A percentile compares a stretch with the other conserved stretches of the same genome.
Conservation (phyloP, 352 stramenopile genomes). For the Pythium insidiosum region DNA sequence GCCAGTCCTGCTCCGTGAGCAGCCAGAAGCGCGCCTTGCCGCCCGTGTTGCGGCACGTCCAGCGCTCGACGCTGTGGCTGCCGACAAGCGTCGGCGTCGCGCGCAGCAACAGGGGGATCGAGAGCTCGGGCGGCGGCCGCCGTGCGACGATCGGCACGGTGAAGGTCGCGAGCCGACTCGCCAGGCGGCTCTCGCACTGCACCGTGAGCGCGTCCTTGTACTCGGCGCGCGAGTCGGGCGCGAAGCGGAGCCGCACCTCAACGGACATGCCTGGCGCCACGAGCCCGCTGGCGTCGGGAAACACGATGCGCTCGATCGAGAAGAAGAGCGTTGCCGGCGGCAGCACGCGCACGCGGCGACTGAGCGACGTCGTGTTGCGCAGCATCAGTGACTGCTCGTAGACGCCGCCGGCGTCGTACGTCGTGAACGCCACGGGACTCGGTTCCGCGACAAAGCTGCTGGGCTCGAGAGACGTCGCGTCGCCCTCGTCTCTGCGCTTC, state of each 20-base stretch:
- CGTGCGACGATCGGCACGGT: slow-evolving; percentile 35
- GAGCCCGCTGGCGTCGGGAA: slow-evolving; percentile 42
- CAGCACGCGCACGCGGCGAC: slow-evolving; percentile 50
- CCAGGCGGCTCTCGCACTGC: slow-evolving; percentile 34
- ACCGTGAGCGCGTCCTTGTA: slow-evolving; percentile 58
- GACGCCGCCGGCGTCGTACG: slow-evolving; percentile 65
- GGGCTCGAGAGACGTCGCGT: no score
- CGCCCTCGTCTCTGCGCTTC: no score
- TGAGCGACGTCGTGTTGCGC: slow-evolving; percentile 47
- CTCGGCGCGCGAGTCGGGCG: slow-evolving; percentile 62
- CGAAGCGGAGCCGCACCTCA: slow-evolving; percentile 47
- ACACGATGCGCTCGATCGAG: slow-evolving; percentile 40
- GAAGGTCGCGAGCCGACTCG: slow-evolving; percentile 11
- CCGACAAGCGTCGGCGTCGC: slow-evolving; percentile 63
- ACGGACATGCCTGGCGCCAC: slow-evolving; percentile 69
- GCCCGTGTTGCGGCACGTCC: slow-evolving; percentile 53
- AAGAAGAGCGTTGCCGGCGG: slow-evolving; percentile 60
- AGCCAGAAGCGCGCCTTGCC: slow-evolving; percentile 66
- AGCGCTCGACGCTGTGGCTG: slow-evolving; percentile 25
- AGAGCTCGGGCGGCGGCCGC: slow-evolving; percentile 51
- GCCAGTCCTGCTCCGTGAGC: slow-evolving; percentile 47
- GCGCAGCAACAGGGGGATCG: slow-evolving; percentile 45
- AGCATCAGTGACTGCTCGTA: slow-evolving; percentile 69
- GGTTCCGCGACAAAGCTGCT: slow-evolving; percentile 41
- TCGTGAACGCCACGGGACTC: slow-evolving; percentile 47